These are phyloP conservation scores for Elsinoe ampelina DNA, from an alignment of 2,329 filamentous ascomycete species.

Conservation along the genomic window DNA sequence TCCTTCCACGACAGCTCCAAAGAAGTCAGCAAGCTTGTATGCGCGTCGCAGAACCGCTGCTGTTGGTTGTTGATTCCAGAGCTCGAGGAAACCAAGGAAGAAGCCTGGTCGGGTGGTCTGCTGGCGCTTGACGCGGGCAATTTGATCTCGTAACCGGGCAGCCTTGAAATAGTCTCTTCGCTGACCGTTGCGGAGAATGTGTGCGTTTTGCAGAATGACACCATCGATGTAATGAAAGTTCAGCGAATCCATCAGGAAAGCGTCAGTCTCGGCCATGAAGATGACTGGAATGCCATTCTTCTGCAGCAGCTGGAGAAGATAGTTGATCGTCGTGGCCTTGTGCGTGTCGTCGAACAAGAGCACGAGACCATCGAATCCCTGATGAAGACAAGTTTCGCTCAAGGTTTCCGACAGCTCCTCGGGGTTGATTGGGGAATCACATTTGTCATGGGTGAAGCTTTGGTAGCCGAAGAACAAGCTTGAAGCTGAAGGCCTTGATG, in stretches of 20 bases:
- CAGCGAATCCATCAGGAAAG: conserved; percentile 12
- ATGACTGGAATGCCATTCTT: conserved; percentile 15
- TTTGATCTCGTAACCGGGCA: conserved; percentile 14
- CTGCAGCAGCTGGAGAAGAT: conserved; percentile 5
- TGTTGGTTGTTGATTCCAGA: conserved; percentile 15
- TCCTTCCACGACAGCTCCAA: conserved; percentile 14
- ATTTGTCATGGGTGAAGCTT: conserved; percentile 9
- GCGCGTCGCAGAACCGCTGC: conserved; percentile 15
- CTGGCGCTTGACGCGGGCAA: conserved; percentile 17
- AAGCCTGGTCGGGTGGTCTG: conserved; percentile 15
- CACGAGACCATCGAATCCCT: conserved; percentile 15
- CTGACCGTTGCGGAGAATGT: conserved; percentile 13
- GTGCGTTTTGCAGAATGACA: conserved; percentile 16
- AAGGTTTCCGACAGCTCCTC: conserved; percentile 3
- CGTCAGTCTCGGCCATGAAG: conserved; percentile 15
- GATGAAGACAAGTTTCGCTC: conserved; percentile 14
- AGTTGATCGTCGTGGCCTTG: conserved; percentile 13
- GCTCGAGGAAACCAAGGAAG: conserved; percentile 17
- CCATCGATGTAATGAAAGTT: conserved; percentile 16
- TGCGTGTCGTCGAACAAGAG: conserved; percentile 11
- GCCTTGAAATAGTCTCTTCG: conserved; percentile 16
- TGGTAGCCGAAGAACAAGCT: conserved; percentile 12
- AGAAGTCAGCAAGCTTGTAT: conserved; percentile 18
- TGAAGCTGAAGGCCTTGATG: conserved; percentile 10
- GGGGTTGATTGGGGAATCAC: not conserved